A percentile compares a stretch with the other conserved stretches of the same genome.
Evolutionary conservation across 345 rosid genomes (phyloP).

Genomic region (Populus alba): DNA sequence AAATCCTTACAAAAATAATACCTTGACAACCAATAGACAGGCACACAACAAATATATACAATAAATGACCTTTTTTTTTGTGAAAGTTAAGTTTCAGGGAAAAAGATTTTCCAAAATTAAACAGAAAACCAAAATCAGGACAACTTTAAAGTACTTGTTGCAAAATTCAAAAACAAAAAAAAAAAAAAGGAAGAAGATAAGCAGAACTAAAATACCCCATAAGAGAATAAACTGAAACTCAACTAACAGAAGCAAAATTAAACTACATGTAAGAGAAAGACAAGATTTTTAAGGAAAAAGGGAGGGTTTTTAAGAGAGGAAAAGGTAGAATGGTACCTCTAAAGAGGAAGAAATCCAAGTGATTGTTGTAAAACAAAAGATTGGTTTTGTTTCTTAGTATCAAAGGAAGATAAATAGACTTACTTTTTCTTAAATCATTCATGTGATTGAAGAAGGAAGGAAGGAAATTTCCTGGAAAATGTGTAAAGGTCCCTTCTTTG

Average conservation of each 20-base stretch:
- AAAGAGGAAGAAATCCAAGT: background rate
- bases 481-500: background rate
- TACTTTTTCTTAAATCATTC: background rate
- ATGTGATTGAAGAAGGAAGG: background rate
- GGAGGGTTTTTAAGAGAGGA: background rate
- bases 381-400: background rate
- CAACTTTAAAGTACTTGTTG: too few relatives aligned
- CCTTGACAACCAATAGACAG: background rate
- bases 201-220: background rate
- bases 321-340: background rate
- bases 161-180: too few relatives aligned
- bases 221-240: background rate
- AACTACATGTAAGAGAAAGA: background rate
- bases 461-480: constrained; percentile 19
- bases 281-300: background rate
- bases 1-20: background rate
- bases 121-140: background rate
- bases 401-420: background rate
- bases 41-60: background rate
- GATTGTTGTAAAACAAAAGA: background rate
- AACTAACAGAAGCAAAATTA: background rate
- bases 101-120: background rate
- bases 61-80: background rate
- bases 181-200: background rate
- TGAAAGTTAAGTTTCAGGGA: background rate